A percentile compares a stretch with the other conserved stretches of the same genome.
phyloP scores from a whole-genome alignment of 805 yeast species.

The Debaryomyces maramus region DNA sequence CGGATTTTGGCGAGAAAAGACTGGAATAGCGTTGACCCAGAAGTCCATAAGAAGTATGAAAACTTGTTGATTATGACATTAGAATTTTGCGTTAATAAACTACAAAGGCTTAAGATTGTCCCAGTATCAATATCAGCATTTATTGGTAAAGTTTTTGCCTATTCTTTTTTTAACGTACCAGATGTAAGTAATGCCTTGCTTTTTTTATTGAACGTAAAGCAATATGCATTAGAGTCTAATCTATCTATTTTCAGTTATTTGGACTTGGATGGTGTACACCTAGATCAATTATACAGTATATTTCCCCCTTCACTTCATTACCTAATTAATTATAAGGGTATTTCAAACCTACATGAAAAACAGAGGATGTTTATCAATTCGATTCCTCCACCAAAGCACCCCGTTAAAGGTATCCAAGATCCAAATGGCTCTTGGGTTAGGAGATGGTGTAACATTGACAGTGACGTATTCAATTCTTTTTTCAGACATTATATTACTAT shows the following conservation, averaged over 20 bases:
- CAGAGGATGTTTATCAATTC: slow-evolving; percentile 33
- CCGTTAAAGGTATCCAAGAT: slow-evolving; percentile 51
- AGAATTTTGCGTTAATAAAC: slow-evolving; percentile 48
- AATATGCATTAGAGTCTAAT: slow-evolving; percentile 38
- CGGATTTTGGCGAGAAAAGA: slow-evolving; percentile 48
- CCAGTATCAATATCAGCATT: slow-evolving; percentile 63
- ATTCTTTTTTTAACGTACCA: slow-evolving; percentile 55
- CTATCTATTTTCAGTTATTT: slow-evolving; percentile 4
- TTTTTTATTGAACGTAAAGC: slow-evolving; percentile 57
- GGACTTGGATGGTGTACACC: not conserved
- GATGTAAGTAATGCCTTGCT: slow-evolving; percentile 56
- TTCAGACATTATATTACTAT: slow-evolving; percentile 55
- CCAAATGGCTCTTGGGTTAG: slow-evolving; percentile 64
- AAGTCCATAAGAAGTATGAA: slow-evolving; percentile 26
- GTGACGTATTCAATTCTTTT: slow-evolving; percentile 61
- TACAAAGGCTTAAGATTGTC: slow-evolving; percentile 47
- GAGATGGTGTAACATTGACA: slow-evolving; percentile 57
- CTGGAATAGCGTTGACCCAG: slow-evolving; percentile 39
- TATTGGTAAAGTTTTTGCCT: slow-evolving; percentile 69
- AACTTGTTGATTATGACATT: slow-evolving; percentile 50
- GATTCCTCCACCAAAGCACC: slow-evolving; percentile 41
- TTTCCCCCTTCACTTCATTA: slow-evolving; percentile 34
- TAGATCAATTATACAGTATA: slow-evolving; percentile 3
- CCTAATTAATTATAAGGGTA: slow-evolving; percentile 33
- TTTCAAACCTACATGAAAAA: slow-evolving; percentile 27